A percentile compares a stretch with the other conserved stretches of the same genome.
Conservation (phyloP, 495 filamentous ascomycete species). For the Trichoderma orchidacearum region DNA sequence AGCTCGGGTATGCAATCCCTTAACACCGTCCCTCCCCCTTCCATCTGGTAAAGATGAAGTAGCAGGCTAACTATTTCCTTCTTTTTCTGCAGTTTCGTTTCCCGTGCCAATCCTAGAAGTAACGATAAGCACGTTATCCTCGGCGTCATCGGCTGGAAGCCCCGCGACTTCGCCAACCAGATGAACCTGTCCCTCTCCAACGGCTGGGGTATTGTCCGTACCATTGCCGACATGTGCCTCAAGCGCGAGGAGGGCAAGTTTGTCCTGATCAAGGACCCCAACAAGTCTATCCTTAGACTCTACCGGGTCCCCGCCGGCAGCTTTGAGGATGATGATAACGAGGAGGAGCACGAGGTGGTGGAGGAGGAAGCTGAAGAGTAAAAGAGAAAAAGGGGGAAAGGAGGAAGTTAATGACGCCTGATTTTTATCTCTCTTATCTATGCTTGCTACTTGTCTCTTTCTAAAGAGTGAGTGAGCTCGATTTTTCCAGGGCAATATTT, state of each 20-base stretch:
- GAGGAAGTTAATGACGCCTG: not conserved
- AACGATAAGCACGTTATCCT: constrained; percentile 86
- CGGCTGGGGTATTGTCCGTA: constrained; percentile 97
- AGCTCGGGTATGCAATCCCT: constrained; percentile 58
- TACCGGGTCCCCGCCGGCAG: constrained; percentile 82
- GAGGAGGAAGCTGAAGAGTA: constrained; percentile 6
- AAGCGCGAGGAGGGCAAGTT: constrained; percentile 62
- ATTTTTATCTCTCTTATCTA: not conserved
- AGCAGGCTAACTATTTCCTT: constrained; percentile 7
- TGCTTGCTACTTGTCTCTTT: not conserved
- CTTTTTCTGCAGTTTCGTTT: constrained; percentile 59
- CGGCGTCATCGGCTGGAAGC: constrained; percentile 94
- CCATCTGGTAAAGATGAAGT: not conserved
- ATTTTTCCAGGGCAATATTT: not conserved
- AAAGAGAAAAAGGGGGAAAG: no score
- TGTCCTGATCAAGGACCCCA: constrained; percentile 74
- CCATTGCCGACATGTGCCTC: constrained; percentile 82
- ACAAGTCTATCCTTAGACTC: constrained; percentile 81
- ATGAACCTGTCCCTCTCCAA: constrained; percentile 96
- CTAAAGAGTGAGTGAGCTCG: not conserved
- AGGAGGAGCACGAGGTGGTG: constrained; percentile 20
- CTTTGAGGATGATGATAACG: constrained; percentile 54
- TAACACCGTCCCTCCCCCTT: not conserved
- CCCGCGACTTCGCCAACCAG: constrained; percentile 87
- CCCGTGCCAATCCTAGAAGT: constrained; percentile 77